Evolutionary conservation across 345 rosid genomes (phyloP).

Genomic region (Pistacia integerrima): DNA sequence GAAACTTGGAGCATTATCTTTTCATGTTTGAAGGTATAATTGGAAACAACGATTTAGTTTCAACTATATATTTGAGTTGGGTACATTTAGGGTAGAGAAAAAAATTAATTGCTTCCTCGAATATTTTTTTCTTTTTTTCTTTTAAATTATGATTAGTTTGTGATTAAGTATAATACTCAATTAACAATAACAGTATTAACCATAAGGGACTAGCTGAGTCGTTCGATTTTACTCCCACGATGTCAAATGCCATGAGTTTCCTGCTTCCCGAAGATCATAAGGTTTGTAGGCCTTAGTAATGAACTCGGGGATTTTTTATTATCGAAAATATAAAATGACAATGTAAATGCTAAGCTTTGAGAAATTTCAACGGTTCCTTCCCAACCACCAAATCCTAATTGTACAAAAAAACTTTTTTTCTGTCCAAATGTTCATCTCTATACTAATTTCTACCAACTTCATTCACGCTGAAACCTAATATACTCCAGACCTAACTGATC

Average conservation of each 20-base stretch:
- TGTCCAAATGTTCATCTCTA: background rate
- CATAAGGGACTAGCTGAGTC: too few relatives aligned
- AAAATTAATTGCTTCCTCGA: background rate
- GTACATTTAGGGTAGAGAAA: background rate
- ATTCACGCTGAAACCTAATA: background rate
- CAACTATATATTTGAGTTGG: background rate
- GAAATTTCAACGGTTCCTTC: background rate
- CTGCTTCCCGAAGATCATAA: too few relatives aligned
- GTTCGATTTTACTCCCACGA: too few relatives aligned
- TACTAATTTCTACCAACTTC: background rate
- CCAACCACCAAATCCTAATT: background rate
- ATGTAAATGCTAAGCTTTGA: background rate
- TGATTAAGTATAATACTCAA: too few relatives aligned
- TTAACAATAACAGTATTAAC: too few relatives aligned
- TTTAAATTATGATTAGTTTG: too few relatives aligned
- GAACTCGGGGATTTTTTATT: too few relatives aligned
- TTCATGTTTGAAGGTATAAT: background rate
- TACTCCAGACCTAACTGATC: background rate
- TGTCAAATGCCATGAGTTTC: too few relatives aligned
- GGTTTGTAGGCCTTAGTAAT: too few relatives aligned
- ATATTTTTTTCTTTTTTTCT: background rate
- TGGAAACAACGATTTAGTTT: background rate
- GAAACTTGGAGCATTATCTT: background rate
- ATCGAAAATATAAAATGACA: too few relatives aligned
- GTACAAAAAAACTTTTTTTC: background rate